Conservation (phyloP, 129 eudicot species). For the Rutidosis leptorrhynchoides region DNA sequence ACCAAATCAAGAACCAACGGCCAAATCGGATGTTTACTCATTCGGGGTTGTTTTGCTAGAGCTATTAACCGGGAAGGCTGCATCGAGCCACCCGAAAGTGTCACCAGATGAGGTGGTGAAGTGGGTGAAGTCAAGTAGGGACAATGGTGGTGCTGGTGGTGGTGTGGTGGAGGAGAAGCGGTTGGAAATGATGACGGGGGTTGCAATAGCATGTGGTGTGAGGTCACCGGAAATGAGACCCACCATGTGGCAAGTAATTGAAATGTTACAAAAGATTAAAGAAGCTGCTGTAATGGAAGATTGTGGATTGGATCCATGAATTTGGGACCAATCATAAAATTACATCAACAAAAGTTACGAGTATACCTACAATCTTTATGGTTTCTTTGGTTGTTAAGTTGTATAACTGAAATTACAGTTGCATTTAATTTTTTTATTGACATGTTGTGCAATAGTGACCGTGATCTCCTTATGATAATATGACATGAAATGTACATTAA, state of each 20-base stretch:
- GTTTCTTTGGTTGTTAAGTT: background rate
- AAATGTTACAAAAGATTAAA: constrained; percentile 81
- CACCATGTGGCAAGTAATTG: constrained; percentile 87
- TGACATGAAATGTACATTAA: too few relatives aligned
- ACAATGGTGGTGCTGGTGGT: constrained; percentile 38
- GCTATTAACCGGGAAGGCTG: constrained; percentile 61
- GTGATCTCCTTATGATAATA: too few relatives aligned
- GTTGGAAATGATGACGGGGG: constrained; percentile 75
- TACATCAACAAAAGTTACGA: background rate
- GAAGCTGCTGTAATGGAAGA: constrained; percentile 55
- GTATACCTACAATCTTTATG: constrained; percentile 7
- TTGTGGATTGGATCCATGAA: constrained; percentile 27
- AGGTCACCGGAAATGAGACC: constrained; percentile 76
- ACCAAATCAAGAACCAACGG: constrained; percentile 39
- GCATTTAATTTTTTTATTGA: too few relatives aligned
- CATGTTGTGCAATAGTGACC: too few relatives aligned
- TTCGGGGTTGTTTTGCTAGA: constrained; percentile 72
- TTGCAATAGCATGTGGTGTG: constrained; percentile 69
- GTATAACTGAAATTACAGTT: constrained; percentile 1
- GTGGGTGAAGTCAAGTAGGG: constrained; percentile 74
- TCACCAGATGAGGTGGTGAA: constrained; percentile 44
- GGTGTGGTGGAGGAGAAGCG: constrained; percentile 44
- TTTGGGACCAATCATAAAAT: background rate
- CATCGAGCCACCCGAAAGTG: constrained; percentile 57
- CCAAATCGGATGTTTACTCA: constrained; percentile 75